phyloP scores from a whole-genome alignment of 768 basidiomycete genomes.

The Pisolithus tinctorius region DNA sequence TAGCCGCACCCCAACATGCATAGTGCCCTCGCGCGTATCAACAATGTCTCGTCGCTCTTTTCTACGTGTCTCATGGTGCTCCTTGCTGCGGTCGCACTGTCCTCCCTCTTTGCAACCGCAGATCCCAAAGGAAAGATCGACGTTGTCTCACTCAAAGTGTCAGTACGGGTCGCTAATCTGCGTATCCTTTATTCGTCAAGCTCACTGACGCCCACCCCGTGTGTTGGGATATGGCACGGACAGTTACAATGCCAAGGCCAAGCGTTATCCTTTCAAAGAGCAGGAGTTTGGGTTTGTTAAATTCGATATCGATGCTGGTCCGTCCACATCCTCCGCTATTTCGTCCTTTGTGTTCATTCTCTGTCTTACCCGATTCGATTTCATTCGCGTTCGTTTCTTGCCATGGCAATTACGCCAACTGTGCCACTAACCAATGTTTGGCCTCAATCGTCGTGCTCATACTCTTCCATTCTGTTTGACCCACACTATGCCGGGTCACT shows the following conservation, averaged over 20 bases:
- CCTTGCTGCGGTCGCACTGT: constrained; percentile 63
- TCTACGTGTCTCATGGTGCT: constrained; percentile 72
- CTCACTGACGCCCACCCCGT: too few species aligned
- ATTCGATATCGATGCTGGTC: constrained; percentile 79
- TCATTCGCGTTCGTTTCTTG: too few species aligned
- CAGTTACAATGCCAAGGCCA: constrained; percentile 43
- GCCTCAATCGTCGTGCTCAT: too few species aligned
- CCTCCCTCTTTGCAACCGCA: constrained; percentile 59
- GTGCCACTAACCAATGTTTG: too few species aligned
- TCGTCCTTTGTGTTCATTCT: not conserved
- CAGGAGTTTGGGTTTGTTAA: constrained; percentile 76
- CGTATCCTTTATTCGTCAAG: too few species aligned
- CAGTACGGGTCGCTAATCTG: constrained; percentile 19
- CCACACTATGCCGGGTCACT: too few species aligned
- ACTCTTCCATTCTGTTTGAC: too few species aligned
- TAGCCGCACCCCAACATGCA: constrained; percentile 45
- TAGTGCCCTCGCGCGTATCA: constrained; percentile 60
- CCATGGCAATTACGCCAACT: too few species aligned
- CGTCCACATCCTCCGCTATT: constrained; percentile 13
- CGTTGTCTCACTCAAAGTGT: constrained; percentile 74
- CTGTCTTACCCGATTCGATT: too few species aligned
- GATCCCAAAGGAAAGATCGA: constrained; percentile 51
- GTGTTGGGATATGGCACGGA: not conserved
- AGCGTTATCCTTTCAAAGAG: constrained; percentile 51
- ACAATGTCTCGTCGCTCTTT: constrained; percentile 66